Evolutionary conservation across 2,329 filamentous ascomycete genomes (phyloP), one percentile per base, ranked within the genome.

Genomic region (Pseudocercospora fuligena): DNA sequence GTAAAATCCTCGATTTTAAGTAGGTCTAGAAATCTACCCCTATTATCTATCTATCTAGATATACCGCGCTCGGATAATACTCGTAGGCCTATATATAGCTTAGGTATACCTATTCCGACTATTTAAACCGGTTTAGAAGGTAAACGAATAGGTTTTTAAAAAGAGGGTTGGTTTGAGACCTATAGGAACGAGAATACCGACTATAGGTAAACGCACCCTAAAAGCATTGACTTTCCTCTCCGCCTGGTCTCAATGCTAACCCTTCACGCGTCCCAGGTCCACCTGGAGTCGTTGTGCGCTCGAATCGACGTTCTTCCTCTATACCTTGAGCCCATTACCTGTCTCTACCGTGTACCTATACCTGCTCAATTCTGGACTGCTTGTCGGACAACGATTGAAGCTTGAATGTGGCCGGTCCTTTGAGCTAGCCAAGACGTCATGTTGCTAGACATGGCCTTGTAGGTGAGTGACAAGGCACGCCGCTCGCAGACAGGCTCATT

Each of bases 291-390:
- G 64, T 49, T 46, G 51, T 40, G 23, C 53, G 51, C 58, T 36
- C 23, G 58, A 60, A 27, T 53, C 53, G 58, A 29, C 33, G n/a
- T 61, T 58, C 40, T 61, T 60, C 58, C 36, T 49, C 58, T 56
- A 54, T 60, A 19, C 61, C 65, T 61, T 31, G 51, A 64, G 29
- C 56, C 59, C 61, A 61, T 33, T 5, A 40, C 36, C 68, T 62
- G 68, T 70, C 66, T 63, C 61, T 67, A 68, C 66, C 66, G 61
- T 51, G 43, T 36, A 57, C 60, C 60, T 58, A 31, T 43, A 63
- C 61, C 60, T 49, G 43, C 27, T 9, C 46, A 27, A 36, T 19
- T 25, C 54, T 40, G 14, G 6, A 25, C 56, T 49, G 21, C 58
- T 49, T 46, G 60, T 56, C 64, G 23, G 56, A 46, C 47, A 31